Evolutionary conservation across 2,329 filamentous ascomycete species (phyloP).

Genomic region (Xylariomycetidae sp.): DNA sequence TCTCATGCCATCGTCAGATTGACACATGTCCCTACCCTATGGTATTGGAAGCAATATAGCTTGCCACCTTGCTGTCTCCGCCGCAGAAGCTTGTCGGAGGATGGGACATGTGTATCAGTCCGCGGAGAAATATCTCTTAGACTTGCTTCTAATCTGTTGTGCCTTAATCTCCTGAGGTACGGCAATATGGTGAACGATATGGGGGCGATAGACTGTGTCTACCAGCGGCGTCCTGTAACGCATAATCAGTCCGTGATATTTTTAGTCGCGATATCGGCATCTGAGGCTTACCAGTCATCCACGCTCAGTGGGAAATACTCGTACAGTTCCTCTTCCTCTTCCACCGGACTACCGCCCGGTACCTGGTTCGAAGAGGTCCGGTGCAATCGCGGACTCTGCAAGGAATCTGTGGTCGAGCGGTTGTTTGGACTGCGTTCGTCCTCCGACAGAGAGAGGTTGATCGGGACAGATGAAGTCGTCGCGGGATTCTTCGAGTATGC

Average conservation of each 20-base stretch:
- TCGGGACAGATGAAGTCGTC: slow-evolving; percentile 29
- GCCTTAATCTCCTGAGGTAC: slow-evolving; percentile 67
- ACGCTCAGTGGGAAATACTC: slow-evolving; percentile 91
- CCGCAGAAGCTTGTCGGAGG: no score
- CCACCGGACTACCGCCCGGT: slow-evolving; percentile 57
- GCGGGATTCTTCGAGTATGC: slow-evolving; percentile 19
- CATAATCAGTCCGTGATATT: no score
- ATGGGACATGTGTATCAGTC: slow-evolving; percentile 36
- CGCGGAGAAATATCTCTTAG: slow-evolving; percentile 69
- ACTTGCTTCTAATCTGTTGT: slow-evolving; percentile 59
- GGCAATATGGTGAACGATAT: slow-evolving; percentile 86
- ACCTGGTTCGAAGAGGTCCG: slow-evolving; percentile 29
- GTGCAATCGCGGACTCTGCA: slow-evolving; percentile 42
- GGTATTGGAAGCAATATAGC: no score
- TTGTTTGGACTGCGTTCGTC: slow-evolving; percentile 54
- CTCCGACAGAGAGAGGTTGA: slow-evolving; percentile 54
- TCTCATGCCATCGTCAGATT: slow-evolving; percentile 11
- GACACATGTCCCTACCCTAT: no score
- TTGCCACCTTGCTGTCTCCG: no score
- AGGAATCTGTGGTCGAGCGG: slow-evolving; percentile 40
- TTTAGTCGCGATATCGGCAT: no score
- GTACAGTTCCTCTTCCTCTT: slow-evolving; percentile 80
- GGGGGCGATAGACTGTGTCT: slow-evolving; percentile 48
- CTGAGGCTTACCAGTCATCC: slow-evolving; percentile 70
- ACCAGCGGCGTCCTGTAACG: slow-evolving; percentile 24